These are phyloP conservation scores for Tremella yokohamensis DNA, from an alignment of 768 basidiomycete genomes.

Conservation along the genomic window DNA sequence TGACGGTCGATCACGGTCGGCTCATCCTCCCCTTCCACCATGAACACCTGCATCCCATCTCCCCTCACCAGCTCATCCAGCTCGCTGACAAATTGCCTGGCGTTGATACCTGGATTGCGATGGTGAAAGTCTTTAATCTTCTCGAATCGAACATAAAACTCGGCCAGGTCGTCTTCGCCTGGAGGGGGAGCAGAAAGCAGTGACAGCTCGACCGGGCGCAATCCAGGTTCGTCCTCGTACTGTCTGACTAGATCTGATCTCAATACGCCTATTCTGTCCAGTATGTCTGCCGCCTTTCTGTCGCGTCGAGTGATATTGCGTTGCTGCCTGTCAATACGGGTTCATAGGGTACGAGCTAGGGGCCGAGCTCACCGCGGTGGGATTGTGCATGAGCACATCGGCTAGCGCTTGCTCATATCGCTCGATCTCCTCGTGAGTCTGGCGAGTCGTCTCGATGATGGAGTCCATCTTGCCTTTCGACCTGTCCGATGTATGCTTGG, in stretches of 20 bases:
- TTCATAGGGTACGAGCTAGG: neutral
- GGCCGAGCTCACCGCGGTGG: conserved; percentile 43
- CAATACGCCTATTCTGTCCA: conserved; percentile 74
- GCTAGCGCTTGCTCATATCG: conserved; percentile 83
- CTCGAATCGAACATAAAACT: conserved; percentile 93
- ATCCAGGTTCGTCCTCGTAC: conserved; percentile 70
- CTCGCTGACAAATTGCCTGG: conserved; percentile 68
- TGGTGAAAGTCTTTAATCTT: conserved; percentile 95
- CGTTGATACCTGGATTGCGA: conserved; percentile 86
- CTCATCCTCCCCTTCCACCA: conserved; percentile 61
- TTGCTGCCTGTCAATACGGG: conserved; percentile 28
- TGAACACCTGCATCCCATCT: conserved; percentile 60
- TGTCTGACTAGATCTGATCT: conserved; percentile 63
- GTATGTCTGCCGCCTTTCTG: conserved; percentile 85
- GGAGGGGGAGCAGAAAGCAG: conserved; percentile 45
- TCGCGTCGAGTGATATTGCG: conserved; percentile 57
- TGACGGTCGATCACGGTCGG: conserved; percentile 72
- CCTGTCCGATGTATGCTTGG: conserved; percentile 2
- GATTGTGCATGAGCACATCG: conserved; percentile 64
- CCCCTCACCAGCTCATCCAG: conserved; percentile 62
- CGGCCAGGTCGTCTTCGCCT: conserved; percentile 63
- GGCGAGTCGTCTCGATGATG: conserved; percentile 85
- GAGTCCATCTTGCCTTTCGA: conserved; percentile 71
- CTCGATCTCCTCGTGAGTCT: conserved; percentile 93
- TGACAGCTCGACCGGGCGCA: conserved; percentile 42